Conservation (phyloP, 2,329 filamentous ascomycete species). For the Neocatenulostroma microsporum region DNA sequence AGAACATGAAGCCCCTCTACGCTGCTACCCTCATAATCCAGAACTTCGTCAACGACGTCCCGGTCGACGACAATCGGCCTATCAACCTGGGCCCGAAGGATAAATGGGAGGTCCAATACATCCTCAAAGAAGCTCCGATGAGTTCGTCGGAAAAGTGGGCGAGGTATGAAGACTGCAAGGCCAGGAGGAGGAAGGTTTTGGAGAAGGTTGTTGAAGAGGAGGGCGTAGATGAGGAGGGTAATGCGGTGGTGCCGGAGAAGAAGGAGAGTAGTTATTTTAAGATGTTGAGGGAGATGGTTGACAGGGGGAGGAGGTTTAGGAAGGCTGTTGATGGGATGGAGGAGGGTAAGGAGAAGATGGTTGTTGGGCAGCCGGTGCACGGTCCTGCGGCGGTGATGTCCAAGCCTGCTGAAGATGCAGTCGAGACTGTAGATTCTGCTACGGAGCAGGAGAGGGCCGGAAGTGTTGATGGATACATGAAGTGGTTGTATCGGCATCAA, state of each 20-base stretch:
- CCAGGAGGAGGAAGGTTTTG: conserved; percentile 47
- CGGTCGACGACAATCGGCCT: conserved; percentile 46
- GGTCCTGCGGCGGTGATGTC: no score
- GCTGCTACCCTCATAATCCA: conserved; percentile 65
- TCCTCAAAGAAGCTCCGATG: conserved; percentile 54
- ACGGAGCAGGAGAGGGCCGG: conserved; percentile 15
- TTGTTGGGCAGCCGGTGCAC: conserved; percentile 25
- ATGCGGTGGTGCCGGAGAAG: conserved; percentile 21
- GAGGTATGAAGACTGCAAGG: conserved; percentile 53
- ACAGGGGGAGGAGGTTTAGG: conserved; percentile 54
- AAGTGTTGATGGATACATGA: conserved; percentile 23
- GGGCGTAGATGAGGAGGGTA: conserved; percentile 18
- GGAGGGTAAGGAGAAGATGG: conserved; percentile 38
- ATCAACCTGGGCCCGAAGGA: conserved; percentile 37
- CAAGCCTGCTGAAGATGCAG: no score
- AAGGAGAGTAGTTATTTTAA: conserved; percentile 40
- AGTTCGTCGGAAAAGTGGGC: conserved; percentile 34
- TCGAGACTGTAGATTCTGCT: no score
- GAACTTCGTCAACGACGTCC: conserved; percentile 63
- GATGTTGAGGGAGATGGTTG: conserved; percentile 41
- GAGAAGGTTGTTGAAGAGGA: conserved; percentile 36
- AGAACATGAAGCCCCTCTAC: conserved; percentile 40
- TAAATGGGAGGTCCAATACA: conserved; percentile 71
- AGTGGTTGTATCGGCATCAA: conserved; percentile 21
- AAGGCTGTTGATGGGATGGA: conserved; percentile 47